A percentile compares a stretch with the other conserved stretches of the same genome.
Conservation (phyloP, 192 early-diverging fungal genomes). For the Anaeromyces robustus region DNA sequence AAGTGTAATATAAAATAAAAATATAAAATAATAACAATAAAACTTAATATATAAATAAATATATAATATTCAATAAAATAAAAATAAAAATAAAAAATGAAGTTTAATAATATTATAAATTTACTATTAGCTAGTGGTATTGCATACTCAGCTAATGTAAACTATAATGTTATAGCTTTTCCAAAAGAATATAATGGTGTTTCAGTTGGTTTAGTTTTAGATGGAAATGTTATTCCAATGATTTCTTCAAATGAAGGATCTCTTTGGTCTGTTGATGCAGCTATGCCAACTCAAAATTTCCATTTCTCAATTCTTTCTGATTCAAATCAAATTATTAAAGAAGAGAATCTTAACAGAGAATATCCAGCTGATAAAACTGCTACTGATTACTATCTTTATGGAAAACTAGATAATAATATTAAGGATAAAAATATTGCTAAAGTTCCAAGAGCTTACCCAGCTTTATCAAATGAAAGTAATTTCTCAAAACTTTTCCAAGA, state of each 20-base stretch:
- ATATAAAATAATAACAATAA: too few relatives aligned
- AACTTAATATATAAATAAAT: too few relatives aligned
- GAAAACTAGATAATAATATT: neutral
- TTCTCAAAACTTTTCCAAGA: neutral
- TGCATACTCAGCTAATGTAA: neutral
- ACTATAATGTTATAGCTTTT: neutral
- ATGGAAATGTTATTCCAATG: neutral
- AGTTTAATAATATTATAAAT: neutral
- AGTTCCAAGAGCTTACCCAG: neutral
- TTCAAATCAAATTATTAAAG: neutral
- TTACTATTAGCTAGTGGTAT: neutral
- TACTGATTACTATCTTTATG: neutral
- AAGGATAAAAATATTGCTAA: neutral
- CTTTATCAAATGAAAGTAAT: neutral
- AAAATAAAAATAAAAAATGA: neutral
- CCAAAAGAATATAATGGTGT: neutral
- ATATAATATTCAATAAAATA: too few relatives aligned
- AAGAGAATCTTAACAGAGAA: neutral
- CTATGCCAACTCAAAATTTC: neutral
- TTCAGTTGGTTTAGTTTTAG: neutral
- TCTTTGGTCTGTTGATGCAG: neutral
- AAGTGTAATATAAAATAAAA: too few relatives aligned
- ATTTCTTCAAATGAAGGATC: neutral
- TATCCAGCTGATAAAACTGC: neutral
- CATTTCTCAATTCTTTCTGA: neutral